Conservation (phyloP, 371 early-diverging fungal species). For the Circinella umbellata region DNA sequence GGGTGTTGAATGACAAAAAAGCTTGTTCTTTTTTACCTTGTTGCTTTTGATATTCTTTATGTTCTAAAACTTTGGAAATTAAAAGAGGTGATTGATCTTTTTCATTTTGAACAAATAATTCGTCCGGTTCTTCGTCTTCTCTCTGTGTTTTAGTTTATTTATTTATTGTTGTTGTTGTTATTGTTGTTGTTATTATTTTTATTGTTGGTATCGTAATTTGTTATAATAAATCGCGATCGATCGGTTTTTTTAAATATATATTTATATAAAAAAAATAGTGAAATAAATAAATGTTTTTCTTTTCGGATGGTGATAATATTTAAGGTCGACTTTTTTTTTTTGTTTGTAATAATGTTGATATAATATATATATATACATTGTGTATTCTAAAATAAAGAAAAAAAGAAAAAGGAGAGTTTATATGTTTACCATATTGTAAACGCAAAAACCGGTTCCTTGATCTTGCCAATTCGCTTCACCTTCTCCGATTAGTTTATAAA, state of each 20-base stretch:
- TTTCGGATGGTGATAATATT: too few species aligned
- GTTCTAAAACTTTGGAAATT: slow-evolving; percentile 64
- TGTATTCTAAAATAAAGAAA: slow-evolving; percentile 23
- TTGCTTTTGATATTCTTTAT: slow-evolving; percentile 77
- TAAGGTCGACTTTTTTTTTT: not conserved
- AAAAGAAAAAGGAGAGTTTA: not conserved
- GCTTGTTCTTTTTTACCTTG: slow-evolving; percentile 65
- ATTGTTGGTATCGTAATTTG: too few species aligned
- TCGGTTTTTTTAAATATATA: slow-evolving; percentile 19
- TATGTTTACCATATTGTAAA: slow-evolving; percentile 53
- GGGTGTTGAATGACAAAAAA: slow-evolving; percentile 43
- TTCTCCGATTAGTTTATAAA: slow-evolving; percentile 73
- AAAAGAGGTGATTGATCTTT: slow-evolving; percentile 68
- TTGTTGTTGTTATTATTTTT: not conserved
- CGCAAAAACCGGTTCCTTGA: slow-evolving; percentile 81
- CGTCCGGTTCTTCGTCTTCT: slow-evolving; percentile 56
- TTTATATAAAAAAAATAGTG: slow-evolving; percentile 19
- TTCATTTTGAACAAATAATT: slow-evolving; percentile 67
- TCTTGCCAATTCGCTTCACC: slow-evolving; percentile 78
- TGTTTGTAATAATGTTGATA: slow-evolving; percentile 5
- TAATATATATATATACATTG: too few species aligned
- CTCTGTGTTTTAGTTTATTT: slow-evolving; percentile 23
- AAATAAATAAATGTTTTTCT: not conserved
- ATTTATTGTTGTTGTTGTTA: too few species aligned
- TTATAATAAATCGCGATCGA: slow-evolving; percentile 30